Conservation (phyloP, 768 basidiomycete genomes). For the Mycena kentingensis region DNA sequence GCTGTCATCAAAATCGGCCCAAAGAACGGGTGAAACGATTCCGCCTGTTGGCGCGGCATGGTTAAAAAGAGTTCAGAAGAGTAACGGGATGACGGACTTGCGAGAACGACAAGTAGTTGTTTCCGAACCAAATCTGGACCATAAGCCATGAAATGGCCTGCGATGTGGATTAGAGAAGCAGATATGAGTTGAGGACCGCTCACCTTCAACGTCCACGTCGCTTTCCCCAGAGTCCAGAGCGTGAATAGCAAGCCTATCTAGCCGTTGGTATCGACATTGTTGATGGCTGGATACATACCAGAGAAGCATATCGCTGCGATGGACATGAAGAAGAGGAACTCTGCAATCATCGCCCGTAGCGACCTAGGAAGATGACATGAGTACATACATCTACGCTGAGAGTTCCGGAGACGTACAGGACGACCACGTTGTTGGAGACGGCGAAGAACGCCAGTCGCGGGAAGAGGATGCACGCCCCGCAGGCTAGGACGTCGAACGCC, state of each 20-base stretch:
- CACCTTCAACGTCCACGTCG: slow-evolving; percentile 21
- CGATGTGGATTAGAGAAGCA: slow-evolving; percentile 51
- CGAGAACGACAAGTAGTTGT: slow-evolving; percentile 54
- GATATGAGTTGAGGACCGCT: slow-evolving; percentile 12
- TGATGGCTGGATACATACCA: slow-evolving; percentile 55
- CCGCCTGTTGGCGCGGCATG: slow-evolving; percentile 37
- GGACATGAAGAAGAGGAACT: slow-evolving; percentile 77
- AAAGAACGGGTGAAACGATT: slow-evolving; percentile 67
- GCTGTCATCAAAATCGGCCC: slow-evolving; percentile 79
- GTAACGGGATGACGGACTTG: slow-evolving; percentile 16
- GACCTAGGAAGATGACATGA: slow-evolving; percentile 47
- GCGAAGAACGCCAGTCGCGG: slow-evolving; percentile 84
- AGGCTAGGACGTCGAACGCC: slow-evolving; percentile 83
- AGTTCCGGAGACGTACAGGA: slow-evolving; percentile 54
- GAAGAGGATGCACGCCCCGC: slow-evolving; percentile 83
- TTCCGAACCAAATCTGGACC: slow-evolving; percentile 78
- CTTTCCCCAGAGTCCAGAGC: slow-evolving; percentile 47
- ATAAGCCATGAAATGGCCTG: slow-evolving; percentile 86
- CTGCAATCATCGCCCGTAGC: slow-evolving; percentile 77
- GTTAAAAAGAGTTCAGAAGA: not conserved
- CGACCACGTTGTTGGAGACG: slow-evolving; percentile 74
- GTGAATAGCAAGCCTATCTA: slow-evolving; percentile 38
- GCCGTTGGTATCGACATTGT: not conserved
- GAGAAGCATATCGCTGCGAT: slow-evolving; percentile 83
- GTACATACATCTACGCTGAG: not conserved